phyloP scores from a whole-genome alignment of 768 basidiomycete species.

The Naganishia friedmannii region DNA sequence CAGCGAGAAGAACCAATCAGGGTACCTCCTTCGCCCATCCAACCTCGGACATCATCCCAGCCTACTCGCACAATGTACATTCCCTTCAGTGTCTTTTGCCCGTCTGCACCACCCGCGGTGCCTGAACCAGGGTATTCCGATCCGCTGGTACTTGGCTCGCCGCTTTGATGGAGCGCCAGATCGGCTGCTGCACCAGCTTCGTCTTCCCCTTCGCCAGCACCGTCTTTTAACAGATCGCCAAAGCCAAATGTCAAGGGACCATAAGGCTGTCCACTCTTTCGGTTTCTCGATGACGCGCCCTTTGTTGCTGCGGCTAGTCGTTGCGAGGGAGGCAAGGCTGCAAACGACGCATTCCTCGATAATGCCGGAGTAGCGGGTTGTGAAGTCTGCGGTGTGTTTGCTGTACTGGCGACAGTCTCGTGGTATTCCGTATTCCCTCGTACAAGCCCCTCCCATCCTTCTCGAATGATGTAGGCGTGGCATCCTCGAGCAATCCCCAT shows the following conservation, averaged over 20 bases:
- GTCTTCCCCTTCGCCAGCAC: conserved; percentile 63
- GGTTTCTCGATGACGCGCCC: conserved; percentile 4
- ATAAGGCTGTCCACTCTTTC: conserved; percentile 32
- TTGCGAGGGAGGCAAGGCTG: conserved; percentile 46
- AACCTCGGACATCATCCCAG: conserved; percentile 96
- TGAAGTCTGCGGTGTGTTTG: conserved; percentile 33
- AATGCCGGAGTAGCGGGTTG: conserved; percentile 36
- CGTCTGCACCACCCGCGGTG: conserved; percentile 17
- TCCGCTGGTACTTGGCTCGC: background rate
- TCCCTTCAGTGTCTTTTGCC: conserved; percentile 67
- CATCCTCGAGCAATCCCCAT: conserved; percentile 90
- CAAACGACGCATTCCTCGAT: conserved; percentile 45
- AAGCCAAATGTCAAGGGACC: conserved; percentile 50
- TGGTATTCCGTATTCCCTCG: conserved; percentile 67
- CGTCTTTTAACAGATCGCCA: conserved; percentile 58
- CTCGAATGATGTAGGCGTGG: conserved; percentile 91
- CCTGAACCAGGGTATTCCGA: conserved; percentile 2
- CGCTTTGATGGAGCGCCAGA: background rate
- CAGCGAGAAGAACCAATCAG: conserved; percentile 51
- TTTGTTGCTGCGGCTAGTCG: conserved; percentile 35
- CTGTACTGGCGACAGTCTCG: conserved; percentile 41
- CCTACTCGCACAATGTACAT: conserved; percentile 91
- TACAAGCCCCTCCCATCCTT: conserved; percentile 97
- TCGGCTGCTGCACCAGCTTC: conserved; percentile 31
- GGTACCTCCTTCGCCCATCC: conserved; percentile 68